phyloP scores from a whole-genome alignment of 441 rosid species.

The Hypseocharis bilobata region DNA sequence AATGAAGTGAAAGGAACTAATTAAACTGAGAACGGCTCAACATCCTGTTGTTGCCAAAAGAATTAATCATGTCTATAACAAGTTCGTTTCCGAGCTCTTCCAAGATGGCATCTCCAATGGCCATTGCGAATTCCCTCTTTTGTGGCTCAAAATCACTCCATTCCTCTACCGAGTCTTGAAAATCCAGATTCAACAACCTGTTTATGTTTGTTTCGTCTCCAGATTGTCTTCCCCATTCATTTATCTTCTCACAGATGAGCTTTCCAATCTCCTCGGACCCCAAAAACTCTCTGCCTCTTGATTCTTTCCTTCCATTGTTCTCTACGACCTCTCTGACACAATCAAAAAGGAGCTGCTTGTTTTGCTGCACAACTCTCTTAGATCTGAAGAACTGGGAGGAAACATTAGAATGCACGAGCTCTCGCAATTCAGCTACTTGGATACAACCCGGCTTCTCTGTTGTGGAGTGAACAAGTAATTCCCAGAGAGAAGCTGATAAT shows the following conservation, averaged over 20 bases:
- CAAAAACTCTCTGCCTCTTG: neutral
- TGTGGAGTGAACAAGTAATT: slow-evolving; percentile 19
- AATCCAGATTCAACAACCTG: slow-evolving; percentile 21
- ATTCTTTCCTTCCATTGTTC: slow-evolving; percentile 4
- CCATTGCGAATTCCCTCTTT: slow-evolving; percentile 21
- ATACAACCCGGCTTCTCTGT: slow-evolving; percentile 17
- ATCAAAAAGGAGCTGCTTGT: slow-evolving; percentile 42
- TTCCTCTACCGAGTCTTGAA: slow-evolving; percentile 24
- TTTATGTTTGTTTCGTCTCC: slow-evolving; percentile 20
- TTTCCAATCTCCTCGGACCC: slow-evolving; percentile 17
- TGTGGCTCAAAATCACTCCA: slow-evolving; percentile 27
- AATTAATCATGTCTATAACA: slow-evolving; percentile 24
- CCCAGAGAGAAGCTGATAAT: slow-evolving; percentile 31
- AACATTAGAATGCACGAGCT: slow-evolving; percentile 7
- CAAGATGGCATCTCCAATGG: slow-evolving; percentile 33
- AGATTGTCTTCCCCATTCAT: too few relatives aligned
- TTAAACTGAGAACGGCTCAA: neutral
- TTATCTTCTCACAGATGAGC: too few relatives aligned
- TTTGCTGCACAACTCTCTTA: slow-evolving; percentile 30
- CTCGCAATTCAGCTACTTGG: slow-evolving; percentile 14
- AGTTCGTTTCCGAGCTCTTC: slow-evolving; percentile 31
- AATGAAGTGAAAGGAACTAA: neutral
- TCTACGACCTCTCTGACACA: slow-evolving; percentile 22
- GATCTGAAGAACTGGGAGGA: slow-evolving; percentile 17
- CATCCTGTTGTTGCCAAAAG: too few relatives aligned